Evolutionary conservation across 352 stramenopile species (phyloP).

Genomic region (Globisporangium carolinianum): DNA sequence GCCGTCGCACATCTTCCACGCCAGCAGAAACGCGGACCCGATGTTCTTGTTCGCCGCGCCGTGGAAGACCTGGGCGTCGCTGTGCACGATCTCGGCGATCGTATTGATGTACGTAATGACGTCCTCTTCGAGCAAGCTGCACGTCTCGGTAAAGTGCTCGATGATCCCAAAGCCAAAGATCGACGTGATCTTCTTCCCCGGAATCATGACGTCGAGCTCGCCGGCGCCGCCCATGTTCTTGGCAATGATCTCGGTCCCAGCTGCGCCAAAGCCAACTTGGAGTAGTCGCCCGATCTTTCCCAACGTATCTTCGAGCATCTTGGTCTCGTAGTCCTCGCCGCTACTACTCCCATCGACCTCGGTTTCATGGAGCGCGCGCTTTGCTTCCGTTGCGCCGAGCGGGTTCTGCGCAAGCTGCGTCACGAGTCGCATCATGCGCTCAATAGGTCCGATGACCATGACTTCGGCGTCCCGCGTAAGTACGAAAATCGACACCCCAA

Average conservation of each 20-base stretch:
- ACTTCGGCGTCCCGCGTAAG: constrained; percentile 91
- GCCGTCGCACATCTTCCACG: constrained; percentile 95
- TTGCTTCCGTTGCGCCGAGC: constrained; percentile 58
- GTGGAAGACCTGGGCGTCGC: constrained; percentile 90
- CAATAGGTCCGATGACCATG: constrained; percentile 95
- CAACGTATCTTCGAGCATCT: constrained; percentile 94
- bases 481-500: constrained; percentile 87
- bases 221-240: constrained; percentile 93
- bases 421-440: constrained; percentile 91
- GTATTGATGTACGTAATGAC: constrained; percentile 98
- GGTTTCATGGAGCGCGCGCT: constrained; percentile 63
- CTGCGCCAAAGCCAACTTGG: constrained; percentile 95
- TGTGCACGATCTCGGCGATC: constrained; percentile 94
- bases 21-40: constrained; percentile 90
- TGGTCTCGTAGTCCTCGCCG: constrained; percentile 92
- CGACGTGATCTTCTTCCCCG: constrained; percentile 94
- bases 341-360: constrained; percentile 34
- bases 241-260: constrained; percentile 96
- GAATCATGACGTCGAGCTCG: constrained; percentile 96
- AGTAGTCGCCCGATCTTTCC: constrained; percentile 92
- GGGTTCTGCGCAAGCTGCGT: constrained; percentile 65
- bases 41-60: constrained; percentile 97
- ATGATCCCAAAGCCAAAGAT: constrained; percentile 97
- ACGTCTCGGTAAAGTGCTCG: constrained; percentile 94
- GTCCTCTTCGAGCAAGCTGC: constrained; percentile 89